Percentiles rank a stretch among this genome's conserved stretches.
Evolutionary conservation across 1,284 basidiomycete species (phyloP).

Genomic region (Trichosporon sp.): DNA sequence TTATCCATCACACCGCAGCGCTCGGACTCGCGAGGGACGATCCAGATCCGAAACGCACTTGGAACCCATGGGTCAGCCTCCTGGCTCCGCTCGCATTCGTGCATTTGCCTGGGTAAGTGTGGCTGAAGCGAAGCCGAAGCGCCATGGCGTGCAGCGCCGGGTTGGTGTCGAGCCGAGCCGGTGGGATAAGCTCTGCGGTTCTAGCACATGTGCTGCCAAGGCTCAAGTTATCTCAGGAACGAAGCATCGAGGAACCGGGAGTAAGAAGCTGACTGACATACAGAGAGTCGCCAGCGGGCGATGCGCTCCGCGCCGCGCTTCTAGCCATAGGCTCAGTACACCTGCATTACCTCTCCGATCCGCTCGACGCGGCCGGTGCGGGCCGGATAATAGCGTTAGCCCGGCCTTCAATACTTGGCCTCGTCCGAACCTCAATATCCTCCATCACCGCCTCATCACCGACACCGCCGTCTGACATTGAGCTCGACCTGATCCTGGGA

Average conservation of each 20-base stretch:
- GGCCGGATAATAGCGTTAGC: slow-evolving; percentile 24
- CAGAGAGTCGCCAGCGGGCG: slow-evolving; percentile 27
- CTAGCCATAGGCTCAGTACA: slow-evolving; percentile 38
- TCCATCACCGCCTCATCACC: slow-evolving; percentile 15
- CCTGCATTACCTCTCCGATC: slow-evolving; percentile 28
- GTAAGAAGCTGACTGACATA: background rate
- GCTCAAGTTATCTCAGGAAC: no score
- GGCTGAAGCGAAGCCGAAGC: background rate
- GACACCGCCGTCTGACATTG: slow-evolving; percentile 9
- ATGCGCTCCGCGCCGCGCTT: slow-evolving; percentile 34
- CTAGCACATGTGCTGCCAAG: no score
- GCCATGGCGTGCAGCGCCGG: no score
- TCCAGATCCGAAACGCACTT: slow-evolving; percentile 16
- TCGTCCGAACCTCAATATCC: slow-evolving; percentile 24
- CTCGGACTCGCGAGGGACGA: slow-evolving; percentile 37
- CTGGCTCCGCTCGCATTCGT: slow-evolving; percentile 37
- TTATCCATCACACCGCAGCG: slow-evolving; percentile 31
- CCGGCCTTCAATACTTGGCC: slow-evolving; percentile 22
- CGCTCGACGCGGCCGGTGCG: slow-evolving; percentile 22
- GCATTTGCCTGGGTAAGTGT: slow-evolving; percentile 30
- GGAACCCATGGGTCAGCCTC: slow-evolving; percentile 38
- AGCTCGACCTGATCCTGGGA: background rate
- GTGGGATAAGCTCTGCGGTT: no score
- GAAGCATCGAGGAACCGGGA: background rate
- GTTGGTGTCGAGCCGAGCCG: no score